Evolutionary conservation across 1,284 basidiomycete species (phyloP).

Genomic region (Termitomyces sp.): DNA sequence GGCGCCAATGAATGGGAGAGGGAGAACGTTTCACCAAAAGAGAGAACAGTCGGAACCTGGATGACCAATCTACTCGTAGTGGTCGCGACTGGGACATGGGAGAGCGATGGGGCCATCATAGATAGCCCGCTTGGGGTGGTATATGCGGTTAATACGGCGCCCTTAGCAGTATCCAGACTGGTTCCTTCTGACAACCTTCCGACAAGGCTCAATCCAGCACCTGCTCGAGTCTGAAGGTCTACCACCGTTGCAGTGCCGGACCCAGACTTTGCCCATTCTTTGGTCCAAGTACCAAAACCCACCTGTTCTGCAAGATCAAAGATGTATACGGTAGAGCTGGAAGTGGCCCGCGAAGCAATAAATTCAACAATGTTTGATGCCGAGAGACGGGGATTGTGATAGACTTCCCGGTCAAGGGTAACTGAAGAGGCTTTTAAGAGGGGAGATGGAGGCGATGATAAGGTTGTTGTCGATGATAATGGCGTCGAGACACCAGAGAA

Average conservation of each 20-base stretch:
- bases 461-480: conserved; percentile 30
- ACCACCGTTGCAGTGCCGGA: conserved; percentile 51
- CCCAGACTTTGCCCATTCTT: conserved; percentile 47
- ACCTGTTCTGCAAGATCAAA: conserved; percentile 79
- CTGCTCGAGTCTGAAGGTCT: conserved; percentile 79
- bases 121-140: conserved; percentile 74
- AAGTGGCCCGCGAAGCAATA: conserved; percentile 46
- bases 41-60: conserved; percentile 71
- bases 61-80: conserved; percentile 64
- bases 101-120: conserved; percentile 70
- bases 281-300: conserved; percentile 70
- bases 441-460: conserved; percentile 31
- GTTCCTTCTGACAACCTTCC: conserved; percentile 77
- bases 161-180: conserved; percentile 56
- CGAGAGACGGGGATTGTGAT: conserved; percentile 40
- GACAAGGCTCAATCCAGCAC: conserved; percentile 79
- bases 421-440: conserved; percentile 20
- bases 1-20: conserved; percentile 71
- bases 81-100: conserved; percentile 58
- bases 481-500: conserved; percentile 34
- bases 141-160: conserved; percentile 67
- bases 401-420: conserved; percentile 26
- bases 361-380: conserved; percentile 66
- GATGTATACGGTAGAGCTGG: conserved; percentile 67
- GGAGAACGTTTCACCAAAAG: conserved; percentile 59